These are phyloP conservation scores for Pichia sp. DNA, from an alignment of 1,139 yeast genomes.

Conservation along the genomic window DNA sequence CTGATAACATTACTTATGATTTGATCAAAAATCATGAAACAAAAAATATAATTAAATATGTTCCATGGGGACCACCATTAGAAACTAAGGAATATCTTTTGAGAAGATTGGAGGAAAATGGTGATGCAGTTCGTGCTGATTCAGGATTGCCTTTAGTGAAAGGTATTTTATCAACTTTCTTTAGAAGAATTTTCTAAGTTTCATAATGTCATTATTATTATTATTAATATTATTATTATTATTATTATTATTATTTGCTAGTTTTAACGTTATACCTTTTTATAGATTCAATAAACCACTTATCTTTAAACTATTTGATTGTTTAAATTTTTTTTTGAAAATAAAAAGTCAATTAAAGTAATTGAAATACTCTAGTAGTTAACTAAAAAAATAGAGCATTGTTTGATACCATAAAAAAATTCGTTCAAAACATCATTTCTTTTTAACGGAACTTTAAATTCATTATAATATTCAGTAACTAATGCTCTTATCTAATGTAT, in stretches of 20 bases:
- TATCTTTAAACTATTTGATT: no score
- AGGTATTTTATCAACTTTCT: constrained; percentile 44
- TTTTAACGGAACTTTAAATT: no score
- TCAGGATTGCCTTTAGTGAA: constrained; percentile 75
- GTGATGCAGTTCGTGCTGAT: constrained; percentile 87
- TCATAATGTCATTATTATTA: not conserved
- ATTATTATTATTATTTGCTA: no score
- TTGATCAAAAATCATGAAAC: constrained; percentile 59
- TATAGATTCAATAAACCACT: no score
- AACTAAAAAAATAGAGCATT: no score
- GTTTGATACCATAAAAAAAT: no score
- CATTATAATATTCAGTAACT: not conserved
- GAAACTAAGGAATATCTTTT: constrained; percentile 89
- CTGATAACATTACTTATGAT: constrained; percentile 79
- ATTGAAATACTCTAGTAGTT: no score
- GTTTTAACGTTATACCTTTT: no score
- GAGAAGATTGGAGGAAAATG: constrained; percentile 93
- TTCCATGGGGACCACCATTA: constrained; percentile 96
- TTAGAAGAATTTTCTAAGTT: constrained; percentile 34
- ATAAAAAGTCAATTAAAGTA: no score
- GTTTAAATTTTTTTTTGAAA: no score
- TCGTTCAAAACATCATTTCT: no score
- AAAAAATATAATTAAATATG: constrained; percentile 82
- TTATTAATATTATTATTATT: no score
- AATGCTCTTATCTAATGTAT: constrained; percentile 43